A percentile compares a stretch with the other conserved stretches of the same genome.
These are phyloP conservation scores for Candida nemodendra DNA, from an alignment of 805 yeast genomes.

Conservation along the genomic window DNA sequence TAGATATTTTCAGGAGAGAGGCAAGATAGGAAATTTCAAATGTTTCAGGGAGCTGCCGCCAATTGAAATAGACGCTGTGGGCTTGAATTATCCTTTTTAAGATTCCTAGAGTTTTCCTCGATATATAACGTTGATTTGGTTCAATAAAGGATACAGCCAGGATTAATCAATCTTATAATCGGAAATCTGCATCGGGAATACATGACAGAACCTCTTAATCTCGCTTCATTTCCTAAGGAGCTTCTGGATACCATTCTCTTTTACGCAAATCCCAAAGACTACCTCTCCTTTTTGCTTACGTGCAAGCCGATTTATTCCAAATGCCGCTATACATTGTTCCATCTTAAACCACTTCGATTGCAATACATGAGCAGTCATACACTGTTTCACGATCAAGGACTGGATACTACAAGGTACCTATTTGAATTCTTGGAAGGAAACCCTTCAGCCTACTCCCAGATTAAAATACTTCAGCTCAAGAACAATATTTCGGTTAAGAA, in stretches of 20 bases:
- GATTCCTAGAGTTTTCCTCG: too few species aligned
- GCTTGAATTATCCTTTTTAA: too few species aligned
- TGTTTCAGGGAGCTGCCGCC: too few species aligned
- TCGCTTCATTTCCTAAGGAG: slow-evolving; percentile 25
- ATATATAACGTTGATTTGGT: too few species aligned
- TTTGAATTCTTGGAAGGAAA: slow-evolving; percentile 11
- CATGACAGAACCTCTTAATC: too few species aligned
- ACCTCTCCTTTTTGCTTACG: slow-evolving; percentile 18
- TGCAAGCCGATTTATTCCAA: slow-evolving; percentile 19
- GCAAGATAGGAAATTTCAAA: too few species aligned
- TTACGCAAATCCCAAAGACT: slow-evolving; percentile 10
- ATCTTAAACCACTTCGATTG: slow-evolving; percentile 16
- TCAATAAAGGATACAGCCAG: too few species aligned
- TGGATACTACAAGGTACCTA: slow-evolving; percentile 12
- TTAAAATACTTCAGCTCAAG: slow-evolving; percentile 17
- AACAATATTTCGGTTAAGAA: slow-evolving; percentile 9
- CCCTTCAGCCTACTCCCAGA: slow-evolving; percentile 13
- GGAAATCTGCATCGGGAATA: too few species aligned
- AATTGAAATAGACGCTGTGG: too few species aligned
- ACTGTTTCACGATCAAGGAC: slow-evolving; percentile 6
- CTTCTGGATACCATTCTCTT: slow-evolving; percentile 22
- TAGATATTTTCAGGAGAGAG: too few species aligned
- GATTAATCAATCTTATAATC: too few species aligned
- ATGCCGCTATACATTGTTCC: slow-evolving; percentile 20
- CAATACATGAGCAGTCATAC: slow-evolving; percentile 13